Base-by-base conservation (phyloP, 2,329 filamentous ascomycete genomes). In the Fusarium transvaalense region DNA sequence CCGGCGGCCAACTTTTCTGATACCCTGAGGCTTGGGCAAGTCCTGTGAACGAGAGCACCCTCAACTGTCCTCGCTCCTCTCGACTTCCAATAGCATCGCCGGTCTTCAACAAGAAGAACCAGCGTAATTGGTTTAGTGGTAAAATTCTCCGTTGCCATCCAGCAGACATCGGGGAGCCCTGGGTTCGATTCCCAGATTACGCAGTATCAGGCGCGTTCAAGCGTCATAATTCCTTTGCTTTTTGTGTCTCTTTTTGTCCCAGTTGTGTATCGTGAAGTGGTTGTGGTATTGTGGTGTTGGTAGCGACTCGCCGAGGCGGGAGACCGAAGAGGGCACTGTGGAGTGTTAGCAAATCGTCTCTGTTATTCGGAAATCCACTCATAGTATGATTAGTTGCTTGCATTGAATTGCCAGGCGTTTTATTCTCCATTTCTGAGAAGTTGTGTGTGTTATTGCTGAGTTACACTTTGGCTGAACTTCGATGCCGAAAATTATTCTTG, bases 51-150 rank as follows among this genome's bases (percentile, higher is more conserved):
- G n/a, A 29, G 29, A 29, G 10, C 29, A 29, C 29, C 29, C 29
- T 21, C n/a, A 14, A 3, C 4, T 19, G n/a, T 2, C 4, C 5
- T 3, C 12, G 2, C 3, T 25, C 21, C 1, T 37, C 46, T 50
- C 46, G 15, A 4, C 5, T 2, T 17, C 2, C 12, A 12, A 19
- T 50, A 27, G 3, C 7, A 5, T 2, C 3, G 6, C 0, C 1
- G 4, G 4, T 50, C 23, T 34, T 13, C 43, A 60, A 46, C 32
- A 45, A 51, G 3, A 23, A 51, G 1, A 50, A 21, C 39, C 35
- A 57, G 65, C 65, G 64, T 68, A 68, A 68, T 68, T 68, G 65
- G 65, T 68, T 68, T 68, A 68, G 65, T 68, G 65, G 65, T 68
- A 68, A 68, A 68, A 68, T 68, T 68, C 65, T 68, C 65, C 64